phyloP scores from a whole-genome alignment of 2,329 filamentous ascomycete genomes.

The Aureobasidium sp. region DNA sequence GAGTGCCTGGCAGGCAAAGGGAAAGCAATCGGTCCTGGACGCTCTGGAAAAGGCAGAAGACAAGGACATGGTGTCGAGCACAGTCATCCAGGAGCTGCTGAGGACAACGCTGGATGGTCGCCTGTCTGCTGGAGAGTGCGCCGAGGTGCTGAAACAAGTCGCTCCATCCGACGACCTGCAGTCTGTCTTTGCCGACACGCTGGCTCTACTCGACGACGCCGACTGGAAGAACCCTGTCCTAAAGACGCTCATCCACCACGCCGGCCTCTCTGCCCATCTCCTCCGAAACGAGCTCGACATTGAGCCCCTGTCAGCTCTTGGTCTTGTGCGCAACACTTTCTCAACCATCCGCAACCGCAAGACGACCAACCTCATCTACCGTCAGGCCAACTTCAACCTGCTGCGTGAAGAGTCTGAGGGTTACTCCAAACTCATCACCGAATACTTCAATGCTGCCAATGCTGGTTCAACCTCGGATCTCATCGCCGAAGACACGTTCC shows the following conservation, averaged over 20 bases:
- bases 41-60: conserved; percentile 58
- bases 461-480: conserved; percentile 47
- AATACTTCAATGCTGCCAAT: conserved; percentile 84
- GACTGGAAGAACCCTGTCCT: conserved; percentile 55
- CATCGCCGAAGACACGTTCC: conserved; percentile 76
- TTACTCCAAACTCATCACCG: conserved; percentile 91
- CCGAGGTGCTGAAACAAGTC: conserved; percentile 66
- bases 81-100: conserved; percentile 78
- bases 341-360: conserved; percentile 76
- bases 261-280: conserved; percentile 61
- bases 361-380: conserved; percentile 86
- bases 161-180: conserved; percentile 43
- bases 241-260: conserved; percentile 62
- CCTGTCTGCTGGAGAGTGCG: conserved; percentile 62
- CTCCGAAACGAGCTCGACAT: conserved; percentile 82
- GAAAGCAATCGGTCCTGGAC: conserved; percentile 60
- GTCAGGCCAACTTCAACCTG: conserved; percentile 94
- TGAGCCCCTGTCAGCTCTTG: conserved; percentile 64
- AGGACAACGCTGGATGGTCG: conserved; percentile 65
- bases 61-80: conserved; percentile 60
- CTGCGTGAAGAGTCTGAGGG: conserved; percentile 93
- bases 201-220: conserved; percentile 71
- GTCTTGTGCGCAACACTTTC: conserved; percentile 81
- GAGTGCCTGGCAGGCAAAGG: conserved; percentile 59
- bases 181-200: conserved; percentile 71